A percentile compares a stretch with the other conserved stretches of the same genome.
phyloP scores from a whole-genome alignment of 805 yeast species.

The Monosporozyma yasuniensis region DNA sequence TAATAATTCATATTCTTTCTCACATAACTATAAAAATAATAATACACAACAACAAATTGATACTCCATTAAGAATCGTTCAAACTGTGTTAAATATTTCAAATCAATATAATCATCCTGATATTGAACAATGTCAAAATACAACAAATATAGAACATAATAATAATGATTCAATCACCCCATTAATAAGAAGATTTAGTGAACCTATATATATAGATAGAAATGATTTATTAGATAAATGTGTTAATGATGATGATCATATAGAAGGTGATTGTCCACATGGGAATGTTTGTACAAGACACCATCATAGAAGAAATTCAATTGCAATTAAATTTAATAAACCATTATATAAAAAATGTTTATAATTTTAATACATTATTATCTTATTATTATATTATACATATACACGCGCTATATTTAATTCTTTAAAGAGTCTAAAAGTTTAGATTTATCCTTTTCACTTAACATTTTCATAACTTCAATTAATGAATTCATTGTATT shows the following conservation, averaged over 20 bases:
- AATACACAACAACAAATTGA: background rate
- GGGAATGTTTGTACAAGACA: slow-evolving; percentile 20
- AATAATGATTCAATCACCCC: background rate
- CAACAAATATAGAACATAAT: too few relatives aligned
- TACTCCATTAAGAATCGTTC: background rate
- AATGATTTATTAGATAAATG: background rate
- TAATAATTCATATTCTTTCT: background rate
- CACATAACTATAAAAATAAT: background rate
- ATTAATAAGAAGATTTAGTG: slow-evolving; percentile 2
- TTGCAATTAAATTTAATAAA: slow-evolving; percentile 20
- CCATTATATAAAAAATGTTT: background rate
- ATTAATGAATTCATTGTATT: slow-evolving; percentile 46
- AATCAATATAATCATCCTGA: background rate
- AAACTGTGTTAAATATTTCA: slow-evolving; percentile 2
- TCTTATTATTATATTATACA: background rate
- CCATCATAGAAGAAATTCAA: slow-evolving; percentile 28
- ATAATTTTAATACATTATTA: background rate
- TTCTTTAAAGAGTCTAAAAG: slow-evolving; percentile 30
- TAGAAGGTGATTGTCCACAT: background rate
- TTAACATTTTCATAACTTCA: slow-evolving; percentile 44
- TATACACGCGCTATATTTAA: background rate
- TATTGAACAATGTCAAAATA: background rate
- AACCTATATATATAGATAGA: background rate
- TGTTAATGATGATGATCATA: slow-evolving; percentile 5
- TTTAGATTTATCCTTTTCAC: slow-evolving; percentile 46